Base-by-base conservation (phyloP, 192 early-diverging fungal species). In the Chytriomyces sp. region DNA sequence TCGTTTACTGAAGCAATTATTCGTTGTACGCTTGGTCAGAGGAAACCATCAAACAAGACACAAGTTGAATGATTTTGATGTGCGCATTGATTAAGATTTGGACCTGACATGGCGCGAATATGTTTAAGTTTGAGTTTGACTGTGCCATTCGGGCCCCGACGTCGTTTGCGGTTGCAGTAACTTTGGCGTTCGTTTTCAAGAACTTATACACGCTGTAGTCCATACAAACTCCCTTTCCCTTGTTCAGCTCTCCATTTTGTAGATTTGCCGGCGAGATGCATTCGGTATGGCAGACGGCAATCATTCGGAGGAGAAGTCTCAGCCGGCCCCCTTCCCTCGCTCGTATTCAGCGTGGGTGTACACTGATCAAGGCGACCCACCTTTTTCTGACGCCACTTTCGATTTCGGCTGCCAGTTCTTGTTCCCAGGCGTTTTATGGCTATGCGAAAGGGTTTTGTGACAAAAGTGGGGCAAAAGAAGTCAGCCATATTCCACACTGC, bases 161-260 rank as follows among this genome's bases (percentile, higher is more conserved):
- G 5, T 75, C 66, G 38, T 59, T 59, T 25, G 61, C 74, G 5
- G 55, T 69, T 32, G 55, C 57, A 8, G 68, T 53, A 10, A 75
- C 40, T n/a, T 69, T 39, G 7, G 57, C 12, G 28, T 75, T 75
- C 8, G 59, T 36, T 5, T 17, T 17, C 78, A 93, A 89, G 76
- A 88, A 96, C 82, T 96, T 96, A 38, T 88, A 76, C 7, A 92
- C 91, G 63, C 94, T 94, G 49, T 93, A 89, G 77, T 96, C 94
- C 39, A 92, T 80, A 76, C 94, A 96, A 30, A 94, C 91, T 6
- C 90, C 88, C 79, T 96, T 93, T 49, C 93, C 94, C 79, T 96
- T 96, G 71, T 91, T 91, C 70, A 96, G 82, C 52, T 93, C 91
- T 49, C 82, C 86, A 36, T 75, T 66, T 63, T 94, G 93, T 61